phyloP scores from a whole-genome alignment of 2,329 filamentous ascomycete genomes.

The Apiospora arundinis region DNA sequence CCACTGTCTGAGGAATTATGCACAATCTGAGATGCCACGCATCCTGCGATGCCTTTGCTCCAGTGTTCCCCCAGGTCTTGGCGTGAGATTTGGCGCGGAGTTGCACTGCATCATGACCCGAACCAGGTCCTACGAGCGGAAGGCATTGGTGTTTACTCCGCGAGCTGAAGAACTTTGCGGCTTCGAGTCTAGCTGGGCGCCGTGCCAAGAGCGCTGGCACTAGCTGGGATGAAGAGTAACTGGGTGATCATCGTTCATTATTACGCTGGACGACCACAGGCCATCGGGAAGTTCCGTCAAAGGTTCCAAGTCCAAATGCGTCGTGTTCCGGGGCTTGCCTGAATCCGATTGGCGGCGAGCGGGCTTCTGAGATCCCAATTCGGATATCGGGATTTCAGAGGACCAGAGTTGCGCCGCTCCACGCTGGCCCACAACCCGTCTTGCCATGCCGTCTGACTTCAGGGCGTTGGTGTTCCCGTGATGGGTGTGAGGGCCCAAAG shows the following conservation, averaged over 20 bases:
- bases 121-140: not conserved
- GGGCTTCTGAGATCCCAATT: not conserved
- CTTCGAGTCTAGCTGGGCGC: not conserved
- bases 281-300: not conserved
- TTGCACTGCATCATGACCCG: not conserved
- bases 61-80: not conserved
- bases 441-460: not conserved
- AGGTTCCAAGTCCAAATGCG: not conserved
- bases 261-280: not conserved
- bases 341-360: not conserved
- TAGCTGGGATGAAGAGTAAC: not conserved
- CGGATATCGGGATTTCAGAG: not conserved
- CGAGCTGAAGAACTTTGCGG: not conserved
- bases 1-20: not conserved
- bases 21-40: not conserved
- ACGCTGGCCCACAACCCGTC: not conserved
- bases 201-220: not conserved
- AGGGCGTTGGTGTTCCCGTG: not conserved
- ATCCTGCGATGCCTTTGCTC: not conserved
- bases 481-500: not conserved
- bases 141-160: not conserved
- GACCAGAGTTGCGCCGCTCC: not conserved
- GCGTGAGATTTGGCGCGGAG: not conserved
- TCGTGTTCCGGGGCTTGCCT: not conserved
- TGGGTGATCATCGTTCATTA: not conserved